Evolutionary conservation across 345 rosid genomes (phyloP).

Genomic region (Jatropha curcas): DNA sequence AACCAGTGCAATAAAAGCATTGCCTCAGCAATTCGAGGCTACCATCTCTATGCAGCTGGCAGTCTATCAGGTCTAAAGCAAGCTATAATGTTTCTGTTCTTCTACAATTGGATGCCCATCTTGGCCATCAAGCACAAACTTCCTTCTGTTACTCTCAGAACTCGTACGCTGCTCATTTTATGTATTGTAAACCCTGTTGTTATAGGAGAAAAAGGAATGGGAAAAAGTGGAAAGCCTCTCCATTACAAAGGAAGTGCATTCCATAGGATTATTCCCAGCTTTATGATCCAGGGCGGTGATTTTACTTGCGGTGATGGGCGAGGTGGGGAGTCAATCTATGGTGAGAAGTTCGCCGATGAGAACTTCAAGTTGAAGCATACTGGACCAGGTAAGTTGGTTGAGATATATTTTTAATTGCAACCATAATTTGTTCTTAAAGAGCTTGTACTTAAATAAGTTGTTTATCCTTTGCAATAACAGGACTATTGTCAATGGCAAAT

Average conservation of each 20-base stretch:
- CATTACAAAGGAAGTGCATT: slow-evolving; percentile 80
- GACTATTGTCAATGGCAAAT: slow-evolving; percentile 87
- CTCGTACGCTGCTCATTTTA: neutral
- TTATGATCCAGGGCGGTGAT: slow-evolving; percentile 97
- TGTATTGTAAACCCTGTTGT: neutral
- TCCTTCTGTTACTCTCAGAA: neutral
- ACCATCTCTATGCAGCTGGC: neutral
- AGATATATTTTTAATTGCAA: neutral
- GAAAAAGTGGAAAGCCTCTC: slow-evolving; percentile 81
- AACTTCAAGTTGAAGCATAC: slow-evolving; percentile 94
- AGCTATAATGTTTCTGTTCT: neutral
- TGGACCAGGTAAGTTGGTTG: slow-evolving; percentile 60
- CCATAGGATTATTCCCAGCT: slow-evolving; percentile 92
- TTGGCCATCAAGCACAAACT: neutral
- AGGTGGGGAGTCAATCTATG: slow-evolving; percentile 94
- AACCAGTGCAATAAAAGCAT: neutral
- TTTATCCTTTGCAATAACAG: slow-evolving; percentile 28
- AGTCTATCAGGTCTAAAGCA: neutral
- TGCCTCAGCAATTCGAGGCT: neutral
- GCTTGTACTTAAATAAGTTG: neutral
- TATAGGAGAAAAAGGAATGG: slow-evolving; percentile 85
- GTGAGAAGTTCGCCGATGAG: slow-evolving; percentile 89
- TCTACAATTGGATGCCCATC: neutral
- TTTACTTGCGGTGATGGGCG: slow-evolving; percentile 84
- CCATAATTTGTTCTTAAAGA: neutral